Evolutionary conservation across 371 early-diverging fungal genomes (phyloP).

Genomic region (Mortierella sp.): DNA sequence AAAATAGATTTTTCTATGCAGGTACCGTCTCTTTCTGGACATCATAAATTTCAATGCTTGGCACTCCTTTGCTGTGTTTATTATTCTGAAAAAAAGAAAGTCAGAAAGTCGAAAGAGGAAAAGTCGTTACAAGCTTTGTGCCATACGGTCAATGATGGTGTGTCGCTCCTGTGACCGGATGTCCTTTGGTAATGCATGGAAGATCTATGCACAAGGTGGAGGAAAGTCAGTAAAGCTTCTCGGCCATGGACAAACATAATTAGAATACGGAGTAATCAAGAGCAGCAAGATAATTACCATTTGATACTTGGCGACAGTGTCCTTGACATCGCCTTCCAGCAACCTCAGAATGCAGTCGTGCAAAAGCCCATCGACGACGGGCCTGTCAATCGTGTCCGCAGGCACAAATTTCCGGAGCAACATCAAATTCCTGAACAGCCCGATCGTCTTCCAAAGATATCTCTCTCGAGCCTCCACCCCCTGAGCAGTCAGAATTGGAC

Average conservation of each 20-base stretch:
- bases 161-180: constrained; percentile 53
- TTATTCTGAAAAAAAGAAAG: neutral
- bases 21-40: neutral
- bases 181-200: constrained; percentile 49
- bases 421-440: constrained; percentile 51
- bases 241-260: too few species aligned
- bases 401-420: constrained; percentile 48
- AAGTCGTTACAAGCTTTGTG: constrained; percentile 20
- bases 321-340: constrained; percentile 49
- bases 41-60: constrained; percentile 10
- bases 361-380: constrained; percentile 47
- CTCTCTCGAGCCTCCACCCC: constrained; percentile 37
- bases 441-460: constrained; percentile 53
- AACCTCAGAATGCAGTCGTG: constrained; percentile 53
- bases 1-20: neutral
- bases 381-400: constrained; percentile 23
- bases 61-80: neutral
- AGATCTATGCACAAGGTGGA: constrained; percentile 22
- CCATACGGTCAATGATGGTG: constrained; percentile 40
- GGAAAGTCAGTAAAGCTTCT: neutral
- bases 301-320: constrained; percentile 47
- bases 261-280: neutral
- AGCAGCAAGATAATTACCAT: constrained; percentile 20
- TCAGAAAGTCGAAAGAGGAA: neutral
- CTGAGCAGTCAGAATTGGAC: constrained; percentile 34